A percentile compares a stretch with the other conserved stretches of the same genome.
phyloP scores from a whole-genome alignment of 352 stramenopile genomes.

The Pythium coloratum region DNA sequence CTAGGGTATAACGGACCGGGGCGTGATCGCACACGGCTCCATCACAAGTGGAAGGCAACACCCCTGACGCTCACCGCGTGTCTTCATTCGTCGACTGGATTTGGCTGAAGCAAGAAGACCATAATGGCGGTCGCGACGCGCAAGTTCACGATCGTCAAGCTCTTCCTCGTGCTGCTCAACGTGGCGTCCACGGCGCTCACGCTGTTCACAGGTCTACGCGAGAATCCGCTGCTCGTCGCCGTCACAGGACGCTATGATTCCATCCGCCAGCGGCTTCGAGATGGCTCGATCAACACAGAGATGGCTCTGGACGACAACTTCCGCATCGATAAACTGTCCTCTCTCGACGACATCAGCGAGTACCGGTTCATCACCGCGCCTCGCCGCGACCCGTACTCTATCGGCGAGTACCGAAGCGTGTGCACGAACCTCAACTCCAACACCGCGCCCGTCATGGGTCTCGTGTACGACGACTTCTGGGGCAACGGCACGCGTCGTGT shows the following conservation, averaged over 20 bases:
- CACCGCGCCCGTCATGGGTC: constrained; percentile 25
- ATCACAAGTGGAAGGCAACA: neutral
- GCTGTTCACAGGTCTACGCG: constrained; percentile 20
- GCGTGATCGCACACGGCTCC: neutral
- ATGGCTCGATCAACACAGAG: constrained; percentile 30
- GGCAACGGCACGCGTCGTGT: constrained; percentile 26
- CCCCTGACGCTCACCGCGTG: neutral
- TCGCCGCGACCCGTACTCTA: constrained; percentile 18
- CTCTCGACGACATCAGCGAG: constrained; percentile 30
- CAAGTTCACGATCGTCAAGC: constrained; percentile 7
- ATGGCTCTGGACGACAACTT: constrained; percentile 15
- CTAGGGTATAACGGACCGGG: too few species aligned
- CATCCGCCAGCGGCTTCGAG: constrained; percentile 13
- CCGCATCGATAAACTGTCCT: constrained; percentile 17
- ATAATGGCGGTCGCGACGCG: neutral
- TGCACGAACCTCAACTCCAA: constrained; percentile 33
- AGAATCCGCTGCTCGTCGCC: constrained; percentile 17
- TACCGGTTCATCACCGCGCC: constrained; percentile 32
- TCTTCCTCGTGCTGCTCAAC: constrained; percentile 17
- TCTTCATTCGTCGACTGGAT: neutral
- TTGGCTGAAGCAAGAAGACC: neutral
- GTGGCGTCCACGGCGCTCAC: constrained; percentile 20
- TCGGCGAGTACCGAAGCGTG: constrained; percentile 28
- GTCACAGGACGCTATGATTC: constrained; percentile 19
- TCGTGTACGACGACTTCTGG: constrained; percentile 38